Conservation (phyloP, 2,329 filamentous ascomycete genomes). For the Helicocarpus griseus region DNA sequence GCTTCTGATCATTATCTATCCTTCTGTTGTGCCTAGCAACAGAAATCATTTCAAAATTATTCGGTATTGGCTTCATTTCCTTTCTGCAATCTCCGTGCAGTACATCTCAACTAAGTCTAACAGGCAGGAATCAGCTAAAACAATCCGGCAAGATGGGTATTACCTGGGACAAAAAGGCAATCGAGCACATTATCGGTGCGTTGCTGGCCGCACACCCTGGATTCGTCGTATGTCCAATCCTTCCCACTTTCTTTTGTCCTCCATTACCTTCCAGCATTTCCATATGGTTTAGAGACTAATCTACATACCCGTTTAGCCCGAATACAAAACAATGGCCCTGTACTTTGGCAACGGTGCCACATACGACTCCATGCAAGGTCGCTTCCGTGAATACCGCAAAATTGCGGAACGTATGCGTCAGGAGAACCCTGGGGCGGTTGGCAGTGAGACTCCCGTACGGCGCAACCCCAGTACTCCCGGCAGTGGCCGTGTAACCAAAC, state of each 20-base stretch:
- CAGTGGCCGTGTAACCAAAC: slow-evolving; percentile 1
- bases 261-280: neutral
- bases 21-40: neutral
- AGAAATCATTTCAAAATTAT: neutral
- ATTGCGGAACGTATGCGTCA: slow-evolving; percentile 26
- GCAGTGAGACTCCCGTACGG: slow-evolving; percentile 10
- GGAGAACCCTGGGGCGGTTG: slow-evolving; percentile 14
- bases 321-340: slow-evolving; percentile 34
- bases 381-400: slow-evolving; percentile 37
- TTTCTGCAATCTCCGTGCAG: no score
- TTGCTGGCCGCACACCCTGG: slow-evolving; percentile 21
- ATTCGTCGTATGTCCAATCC: slow-evolving; percentile 15
- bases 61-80: neutral
- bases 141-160: slow-evolving; percentile 17
- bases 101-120: neutral
- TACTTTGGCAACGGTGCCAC: slow-evolving; percentile 39
- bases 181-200: slow-evolving; percentile 19
- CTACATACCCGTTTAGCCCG: slow-evolving; percentile 29
- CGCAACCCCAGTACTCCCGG: slow-evolving; percentile 1
- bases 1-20: neutral
- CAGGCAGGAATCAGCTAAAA: neutral
- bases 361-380: slow-evolving; percentile 40
- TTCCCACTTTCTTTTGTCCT: neutral
- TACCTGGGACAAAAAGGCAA: slow-evolving; percentile 19
- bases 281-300: neutral